phyloP scores from a whole-genome alignment of 2,329 filamentous ascomycete genomes.

The Epichloe sp. region DNA sequence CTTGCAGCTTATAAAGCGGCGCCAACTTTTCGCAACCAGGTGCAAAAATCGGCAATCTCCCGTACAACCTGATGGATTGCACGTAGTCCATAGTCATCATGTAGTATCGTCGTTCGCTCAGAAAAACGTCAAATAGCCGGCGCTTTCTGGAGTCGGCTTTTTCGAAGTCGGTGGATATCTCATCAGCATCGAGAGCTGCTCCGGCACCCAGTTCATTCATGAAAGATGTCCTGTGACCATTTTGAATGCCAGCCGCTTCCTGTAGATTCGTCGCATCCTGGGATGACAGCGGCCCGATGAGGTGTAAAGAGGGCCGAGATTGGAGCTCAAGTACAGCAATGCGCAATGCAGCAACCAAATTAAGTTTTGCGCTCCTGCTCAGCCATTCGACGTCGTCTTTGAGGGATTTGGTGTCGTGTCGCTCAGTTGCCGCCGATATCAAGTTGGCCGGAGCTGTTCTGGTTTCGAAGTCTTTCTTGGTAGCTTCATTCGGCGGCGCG shows the following conservation, averaged over 20 bases:
- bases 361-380: slow-evolving; percentile 62
- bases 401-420: slow-evolving; percentile 63
- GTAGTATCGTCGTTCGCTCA: slow-evolving; percentile 58
- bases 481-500: slow-evolving; percentile 43
- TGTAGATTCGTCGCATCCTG: slow-evolving; percentile 68
- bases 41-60: slow-evolving; percentile 22
- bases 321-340: slow-evolving; percentile 77
- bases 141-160: slow-evolving; percentile 47
- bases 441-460: slow-evolving; percentile 81
- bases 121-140: slow-evolving; percentile 58
- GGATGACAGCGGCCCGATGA: slow-evolving; percentile 58
- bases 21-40: slow-evolving; percentile 14
- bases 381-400: slow-evolving; percentile 82
- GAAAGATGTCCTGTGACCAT: slow-evolving; percentile 44
- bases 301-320: slow-evolving; percentile 56
- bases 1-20: slow-evolving; percentile 18
- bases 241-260: slow-evolving; percentile 56
- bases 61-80: slow-evolving; percentile 33
- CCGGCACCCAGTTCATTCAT: slow-evolving; percentile 36
- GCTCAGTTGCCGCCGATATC: slow-evolving; percentile 50
- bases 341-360: slow-evolving; percentile 70
- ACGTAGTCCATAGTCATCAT: slow-evolving; percentile 48
- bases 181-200: slow-evolving; percentile 36
- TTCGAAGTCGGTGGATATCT: slow-evolving; percentile 46
- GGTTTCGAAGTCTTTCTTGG: slow-evolving; percentile 64